phyloP scores from a whole-genome alignment of 2,329 filamentous ascomycete genomes.

The Akanthomyces dipterigenus region DNA sequence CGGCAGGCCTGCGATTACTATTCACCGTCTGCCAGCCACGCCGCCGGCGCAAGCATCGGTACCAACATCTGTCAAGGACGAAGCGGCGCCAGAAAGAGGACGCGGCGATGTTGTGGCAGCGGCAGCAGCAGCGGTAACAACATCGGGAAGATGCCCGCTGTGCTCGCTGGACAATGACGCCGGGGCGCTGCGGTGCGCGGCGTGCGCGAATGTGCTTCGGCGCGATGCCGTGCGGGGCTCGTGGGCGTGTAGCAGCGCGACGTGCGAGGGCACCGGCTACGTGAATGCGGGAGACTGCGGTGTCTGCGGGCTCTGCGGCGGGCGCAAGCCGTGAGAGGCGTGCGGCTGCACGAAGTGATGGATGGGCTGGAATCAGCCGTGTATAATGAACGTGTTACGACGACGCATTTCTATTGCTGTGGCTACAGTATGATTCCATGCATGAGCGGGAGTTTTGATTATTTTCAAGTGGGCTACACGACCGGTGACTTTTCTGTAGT shows the following conservation, averaged over 20 bases:
- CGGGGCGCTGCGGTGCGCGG: constrained; percentile 51
- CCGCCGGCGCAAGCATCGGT: background rate
- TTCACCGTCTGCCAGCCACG: background rate
- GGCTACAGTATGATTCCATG: no score
- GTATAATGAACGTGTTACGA: background rate
- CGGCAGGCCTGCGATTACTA: background rate
- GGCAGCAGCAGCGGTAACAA: background rate
- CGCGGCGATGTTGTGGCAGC: background rate
- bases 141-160: constrained; percentile 41
- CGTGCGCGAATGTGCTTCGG: constrained; percentile 65
- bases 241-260: constrained; percentile 57
- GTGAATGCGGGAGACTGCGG: constrained; percentile 64
- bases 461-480: no score
- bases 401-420: no score
- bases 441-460: no score
- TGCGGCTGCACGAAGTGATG: background rate
- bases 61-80: background rate
- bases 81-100: background rate
- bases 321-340: constrained; percentile 12
- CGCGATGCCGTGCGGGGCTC: constrained; percentile 42
- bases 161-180: constrained; percentile 62
- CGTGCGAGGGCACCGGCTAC: constrained; percentile 53
- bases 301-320: constrained; percentile 63
- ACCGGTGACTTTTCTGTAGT: no score
- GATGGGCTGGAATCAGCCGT: background rate